Evolutionary conservation across 345 rosid species (phyloP).

Genomic region (Populus tremula): DNA sequence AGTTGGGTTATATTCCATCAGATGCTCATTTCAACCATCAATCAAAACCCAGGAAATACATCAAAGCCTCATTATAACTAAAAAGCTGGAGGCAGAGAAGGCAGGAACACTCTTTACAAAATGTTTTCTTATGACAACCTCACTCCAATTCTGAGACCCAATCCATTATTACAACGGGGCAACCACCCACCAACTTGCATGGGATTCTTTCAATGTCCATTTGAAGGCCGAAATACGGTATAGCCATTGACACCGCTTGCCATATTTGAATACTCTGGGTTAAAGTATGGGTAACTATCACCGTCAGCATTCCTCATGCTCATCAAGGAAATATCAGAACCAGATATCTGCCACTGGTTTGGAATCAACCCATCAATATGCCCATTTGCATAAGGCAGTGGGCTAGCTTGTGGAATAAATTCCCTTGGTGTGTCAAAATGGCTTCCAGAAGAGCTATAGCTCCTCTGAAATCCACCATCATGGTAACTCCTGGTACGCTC

Average conservation of each 20-base stretch:
- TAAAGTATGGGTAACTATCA: conserved; percentile 46
- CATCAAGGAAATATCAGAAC: conserved; percentile 52
- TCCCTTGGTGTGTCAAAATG: conserved; percentile 45
- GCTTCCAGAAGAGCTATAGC: conserved; percentile 39
- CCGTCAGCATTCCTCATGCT: conserved; percentile 53
- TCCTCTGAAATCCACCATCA: conserved; percentile 45
- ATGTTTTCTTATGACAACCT: conserved; percentile 48
- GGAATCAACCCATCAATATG: conserved; percentile 56
- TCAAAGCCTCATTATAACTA: conserved; percentile 8
- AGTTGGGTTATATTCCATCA: background rate
- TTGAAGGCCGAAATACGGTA: conserved; percentile 67
- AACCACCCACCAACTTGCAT: conserved; percentile 6
- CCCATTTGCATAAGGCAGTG: conserved; percentile 45
- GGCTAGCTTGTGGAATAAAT: conserved; percentile 48
- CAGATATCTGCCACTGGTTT: conserved; percentile 59
- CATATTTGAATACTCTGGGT: conserved; percentile 50
- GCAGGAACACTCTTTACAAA: conserved; percentile 49
- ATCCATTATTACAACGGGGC: conserved; percentile 36
- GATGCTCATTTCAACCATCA: conserved; percentile 6
- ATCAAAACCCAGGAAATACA: conserved; percentile 1
- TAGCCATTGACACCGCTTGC: conserved; percentile 61
- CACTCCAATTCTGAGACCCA: conserved; percentile 50
- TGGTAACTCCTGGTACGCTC: conserved; percentile 58
- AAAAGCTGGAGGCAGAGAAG: conserved; percentile 29
- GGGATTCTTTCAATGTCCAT: conserved; percentile 50